Percentiles rank a stretch among this genome's conserved stretches.
These are phyloP conservation scores for Kodamaea sp. DNA, from an alignment of 1,139 yeast genomes.

Conservation along the genomic window DNA sequence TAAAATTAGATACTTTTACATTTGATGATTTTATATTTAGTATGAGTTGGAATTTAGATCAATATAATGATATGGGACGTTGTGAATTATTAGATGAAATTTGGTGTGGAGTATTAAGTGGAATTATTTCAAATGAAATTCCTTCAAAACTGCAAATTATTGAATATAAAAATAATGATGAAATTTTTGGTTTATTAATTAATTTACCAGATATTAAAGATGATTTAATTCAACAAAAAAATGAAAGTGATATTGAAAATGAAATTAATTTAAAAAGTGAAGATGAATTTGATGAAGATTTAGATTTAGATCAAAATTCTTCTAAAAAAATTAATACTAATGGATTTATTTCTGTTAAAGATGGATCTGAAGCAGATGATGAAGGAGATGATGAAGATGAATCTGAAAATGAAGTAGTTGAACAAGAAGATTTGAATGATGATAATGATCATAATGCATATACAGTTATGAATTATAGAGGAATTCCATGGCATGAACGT, in stretches of 20 bases:
- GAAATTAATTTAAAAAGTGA: constrained; percentile 24
- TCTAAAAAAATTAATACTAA: constrained; percentile 2
- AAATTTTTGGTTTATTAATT: constrained; percentile 34
- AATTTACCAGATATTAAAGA: constrained; percentile 31
- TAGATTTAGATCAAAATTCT: constrained; percentile 15
- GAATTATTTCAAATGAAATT: constrained; percentile 36
- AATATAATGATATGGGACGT: constrained; percentile 39
- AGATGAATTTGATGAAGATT: constrained; percentile 14
- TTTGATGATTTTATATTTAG: constrained; percentile 75
- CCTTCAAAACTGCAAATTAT: constrained; percentile 24
- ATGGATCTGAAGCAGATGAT: constrained; percentile 7
- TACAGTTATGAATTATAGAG: constrained; percentile 56
- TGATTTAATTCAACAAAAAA: constrained; percentile 6
- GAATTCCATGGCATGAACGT: constrained; percentile 72
- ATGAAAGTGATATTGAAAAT: constrained; percentile 25
- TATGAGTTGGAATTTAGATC: constrained; percentile 51
- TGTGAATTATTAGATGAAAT: constrained; percentile 66
- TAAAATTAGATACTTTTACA: constrained; percentile 67
- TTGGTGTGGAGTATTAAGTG: constrained; percentile 60
- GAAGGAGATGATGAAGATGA: constrained; percentile 13
- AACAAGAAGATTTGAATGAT: constrained; percentile 3
- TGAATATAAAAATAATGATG: constrained; percentile 27
- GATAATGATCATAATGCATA: constrained; percentile 48
- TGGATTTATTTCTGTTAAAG: background rate
- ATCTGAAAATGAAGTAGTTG: constrained; percentile 8